Percentiles rank a stretch among this genome's conserved stretches.
These are phyloP conservation scores for Boletus speciosus DNA, from an alignment of 768 basidiomycete genomes.

Conservation along the genomic window DNA sequence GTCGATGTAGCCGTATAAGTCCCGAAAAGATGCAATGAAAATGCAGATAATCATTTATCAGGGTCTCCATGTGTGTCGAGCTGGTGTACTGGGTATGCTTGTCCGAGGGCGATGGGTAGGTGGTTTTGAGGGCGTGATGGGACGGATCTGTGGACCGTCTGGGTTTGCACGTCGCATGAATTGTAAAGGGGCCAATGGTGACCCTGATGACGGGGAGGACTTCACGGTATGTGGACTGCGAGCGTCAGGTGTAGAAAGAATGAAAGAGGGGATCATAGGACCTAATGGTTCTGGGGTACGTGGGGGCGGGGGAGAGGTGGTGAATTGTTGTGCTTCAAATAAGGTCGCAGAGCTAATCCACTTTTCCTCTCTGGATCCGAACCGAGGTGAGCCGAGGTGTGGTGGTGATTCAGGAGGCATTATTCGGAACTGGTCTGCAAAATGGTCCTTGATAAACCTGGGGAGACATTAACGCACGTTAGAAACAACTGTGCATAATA, in stretches of 20 bases:
- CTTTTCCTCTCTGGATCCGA: constrained; percentile 56
- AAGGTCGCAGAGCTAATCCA: constrained; percentile 83
- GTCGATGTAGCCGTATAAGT: constrained; percentile 15
- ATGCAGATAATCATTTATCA: constrained; percentile 31
- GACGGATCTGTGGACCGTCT: constrained; percentile 49
- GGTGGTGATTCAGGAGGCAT: constrained; percentile 60
- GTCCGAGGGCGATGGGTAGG: constrained; percentile 43
- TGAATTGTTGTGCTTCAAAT: constrained; percentile 49
- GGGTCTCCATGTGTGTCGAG: constrained; percentile 65
- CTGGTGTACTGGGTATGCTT: constrained; percentile 42
- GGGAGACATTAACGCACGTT: constrained; percentile 7
- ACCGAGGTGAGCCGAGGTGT: constrained; percentile 37
- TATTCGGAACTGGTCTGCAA: constrained; percentile 77
- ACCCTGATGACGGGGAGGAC: constrained; percentile 61
- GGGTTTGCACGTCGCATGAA: constrained; percentile 78
- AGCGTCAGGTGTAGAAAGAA: constrained; percentile 48
- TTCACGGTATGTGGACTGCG: constrained; percentile 44
- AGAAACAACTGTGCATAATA: not conserved
- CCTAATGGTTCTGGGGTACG: constrained; percentile 66
- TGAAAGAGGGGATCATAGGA: constrained; percentile 62
- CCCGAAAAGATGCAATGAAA: constrained; percentile 14
- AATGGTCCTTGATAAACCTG: constrained; percentile 85
- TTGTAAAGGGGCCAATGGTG: constrained; percentile 76
- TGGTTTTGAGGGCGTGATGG: constrained; percentile 65
- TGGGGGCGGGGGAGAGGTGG: constrained; percentile 40